phyloP scores from a whole-genome alignment of 192 early-diverging fungal genomes.

The Podila minutissima region DNA sequence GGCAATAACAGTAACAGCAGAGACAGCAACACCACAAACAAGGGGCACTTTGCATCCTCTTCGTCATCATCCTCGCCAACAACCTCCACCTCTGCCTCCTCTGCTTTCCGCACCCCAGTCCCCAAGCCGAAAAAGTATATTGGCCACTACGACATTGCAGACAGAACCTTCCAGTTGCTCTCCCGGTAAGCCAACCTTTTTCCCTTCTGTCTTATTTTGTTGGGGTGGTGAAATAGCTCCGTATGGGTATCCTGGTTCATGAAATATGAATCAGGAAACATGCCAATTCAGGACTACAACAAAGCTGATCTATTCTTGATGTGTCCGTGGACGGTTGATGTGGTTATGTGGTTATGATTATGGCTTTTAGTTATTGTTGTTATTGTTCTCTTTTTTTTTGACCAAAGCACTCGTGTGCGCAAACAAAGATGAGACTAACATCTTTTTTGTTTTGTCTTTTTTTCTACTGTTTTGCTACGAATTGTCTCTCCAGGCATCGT shows the following conservation, averaged over 20 bases:
- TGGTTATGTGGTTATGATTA: not conserved
- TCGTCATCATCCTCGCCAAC: not conserved
- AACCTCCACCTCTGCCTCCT: not conserved
- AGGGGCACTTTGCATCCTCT: constrained; percentile 1
- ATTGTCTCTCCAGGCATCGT: constrained; percentile 23
- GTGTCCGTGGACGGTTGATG: too few species aligned
- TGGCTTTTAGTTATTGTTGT: not conserved
- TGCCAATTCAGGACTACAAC: too few species aligned
- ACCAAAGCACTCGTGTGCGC: too few species aligned
- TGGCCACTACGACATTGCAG: constrained; percentile 51
- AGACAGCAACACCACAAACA: not conserved
- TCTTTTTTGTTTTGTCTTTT: not conserved
- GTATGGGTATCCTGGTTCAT: not conserved
- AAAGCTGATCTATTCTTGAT: too few species aligned
- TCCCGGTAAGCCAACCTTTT: constrained; percentile 24
- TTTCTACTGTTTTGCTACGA: not conserved
- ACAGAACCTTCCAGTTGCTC: constrained; percentile 46
- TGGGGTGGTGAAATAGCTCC: not conserved
- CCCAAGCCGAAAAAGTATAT: constrained; percentile 37
- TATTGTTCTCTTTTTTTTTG: too few species aligned
- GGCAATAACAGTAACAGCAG: not conserved
- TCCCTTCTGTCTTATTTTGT: not conserved
- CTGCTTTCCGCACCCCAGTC: not conserved
- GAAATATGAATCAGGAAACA: not conserved
- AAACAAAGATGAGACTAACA: not conserved